These are phyloP conservation scores for Monsonia emarginata DNA, from an alignment of 441 rosid species.

Conservation along the genomic window DNA sequence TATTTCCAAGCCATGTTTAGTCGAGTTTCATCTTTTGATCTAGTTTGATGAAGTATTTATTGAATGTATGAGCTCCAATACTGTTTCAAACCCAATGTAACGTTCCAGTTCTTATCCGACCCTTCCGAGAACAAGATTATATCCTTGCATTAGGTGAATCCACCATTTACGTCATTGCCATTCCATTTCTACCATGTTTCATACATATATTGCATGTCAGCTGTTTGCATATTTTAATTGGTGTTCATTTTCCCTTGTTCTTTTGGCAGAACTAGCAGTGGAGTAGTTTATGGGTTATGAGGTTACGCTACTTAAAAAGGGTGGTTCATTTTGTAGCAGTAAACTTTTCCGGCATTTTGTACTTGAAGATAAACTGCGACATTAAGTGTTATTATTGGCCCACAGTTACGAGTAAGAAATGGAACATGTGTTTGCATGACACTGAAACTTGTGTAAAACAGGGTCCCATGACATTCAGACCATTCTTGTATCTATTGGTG, in stretches of 20 bases:
- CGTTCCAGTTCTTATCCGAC: too few species aligned
- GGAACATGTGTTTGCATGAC: too few species aligned
- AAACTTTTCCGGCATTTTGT: not conserved
- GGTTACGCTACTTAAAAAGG: not conserved
- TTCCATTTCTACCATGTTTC: too few species aligned
- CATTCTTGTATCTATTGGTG: not conserved
- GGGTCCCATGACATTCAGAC: not conserved
- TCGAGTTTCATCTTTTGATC: too few species aligned
- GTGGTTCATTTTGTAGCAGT: not conserved
- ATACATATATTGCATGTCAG: not conserved
- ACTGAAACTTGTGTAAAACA: not conserved
- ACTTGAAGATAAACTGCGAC: constrained; percentile 1
- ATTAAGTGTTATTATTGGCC: too few species aligned
- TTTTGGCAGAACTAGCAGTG: constrained; percentile 2
- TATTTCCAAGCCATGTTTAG: too few species aligned
- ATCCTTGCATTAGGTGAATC: too few species aligned
- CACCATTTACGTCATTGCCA: too few species aligned
- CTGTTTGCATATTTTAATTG: not conserved
- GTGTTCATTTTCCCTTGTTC: not conserved
- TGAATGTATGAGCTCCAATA: too few species aligned
- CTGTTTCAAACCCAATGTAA: too few species aligned
- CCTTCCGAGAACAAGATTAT: too few species aligned
- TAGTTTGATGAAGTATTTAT: too few species aligned
- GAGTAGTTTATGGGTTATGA: not conserved
- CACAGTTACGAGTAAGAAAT: not conserved